These are phyloP conservation scores for Fusarium xylarioides DNA, from an alignment of 2,329 filamentous ascomycete genomes.

Conservation along the genomic window DNA sequence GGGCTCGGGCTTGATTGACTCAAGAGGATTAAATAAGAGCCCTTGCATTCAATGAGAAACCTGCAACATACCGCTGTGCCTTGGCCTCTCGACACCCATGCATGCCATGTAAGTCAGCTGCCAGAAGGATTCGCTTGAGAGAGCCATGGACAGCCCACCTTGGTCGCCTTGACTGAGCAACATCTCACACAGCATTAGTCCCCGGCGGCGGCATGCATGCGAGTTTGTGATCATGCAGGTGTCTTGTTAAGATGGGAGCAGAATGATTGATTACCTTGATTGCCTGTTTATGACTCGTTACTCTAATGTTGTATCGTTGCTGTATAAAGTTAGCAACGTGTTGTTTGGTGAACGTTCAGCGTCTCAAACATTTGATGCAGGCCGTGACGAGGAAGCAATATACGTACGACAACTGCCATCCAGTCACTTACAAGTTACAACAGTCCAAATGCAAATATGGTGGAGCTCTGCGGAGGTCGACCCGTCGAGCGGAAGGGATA, in stretches of 20 bases:
- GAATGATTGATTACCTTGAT: conserved; percentile 16
- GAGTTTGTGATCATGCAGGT: conserved; percentile 43
- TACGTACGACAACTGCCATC: background rate
- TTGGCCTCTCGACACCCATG: background rate
- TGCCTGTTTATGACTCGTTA: conserved; percentile 28
- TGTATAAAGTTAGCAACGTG: background rate
- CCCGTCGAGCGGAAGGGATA: conserved; percentile 20
- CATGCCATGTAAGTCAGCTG: conserved; percentile 31
- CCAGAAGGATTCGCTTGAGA: conserved; percentile 41
- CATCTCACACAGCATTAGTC: conserved; percentile 38
- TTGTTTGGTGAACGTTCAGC: background rate
- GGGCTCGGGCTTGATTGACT: background rate
- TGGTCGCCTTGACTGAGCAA: conserved; percentile 35
- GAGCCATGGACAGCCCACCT: conserved; percentile 34
- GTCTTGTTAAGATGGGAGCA: conserved; percentile 29
- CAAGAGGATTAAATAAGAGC: conserved; percentile 5
- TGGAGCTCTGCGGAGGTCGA: conserved; percentile 18
- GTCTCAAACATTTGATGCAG: background rate
- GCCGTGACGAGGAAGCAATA: background rate
- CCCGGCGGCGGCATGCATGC: conserved; percentile 27
- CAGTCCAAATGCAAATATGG: background rate
- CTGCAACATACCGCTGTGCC: conserved; percentile 4
- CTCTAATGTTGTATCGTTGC: background rate
- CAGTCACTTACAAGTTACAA: background rate
- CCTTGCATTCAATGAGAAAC: background rate